phyloP scores from a whole-genome alignment of 169 alveolate species.

The Cryptosporidium sp. region DNA sequence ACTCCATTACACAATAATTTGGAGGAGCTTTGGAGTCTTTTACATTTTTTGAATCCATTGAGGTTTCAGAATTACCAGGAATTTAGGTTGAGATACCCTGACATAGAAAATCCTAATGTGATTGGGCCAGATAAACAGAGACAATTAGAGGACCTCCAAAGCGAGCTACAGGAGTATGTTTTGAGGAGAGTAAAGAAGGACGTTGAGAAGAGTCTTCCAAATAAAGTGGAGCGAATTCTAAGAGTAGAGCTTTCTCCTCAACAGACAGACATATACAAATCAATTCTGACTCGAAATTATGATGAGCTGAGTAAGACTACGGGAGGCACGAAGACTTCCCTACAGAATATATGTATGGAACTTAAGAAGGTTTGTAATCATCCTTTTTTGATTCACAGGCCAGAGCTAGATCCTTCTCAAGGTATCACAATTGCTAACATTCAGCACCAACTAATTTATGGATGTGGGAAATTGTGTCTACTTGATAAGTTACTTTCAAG shows the following conservation, averaged over 20 bases:
- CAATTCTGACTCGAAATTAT: slow-evolving; percentile 88
- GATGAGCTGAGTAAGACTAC: slow-evolving; percentile 89
- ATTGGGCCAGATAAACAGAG: slow-evolving; percentile 89
- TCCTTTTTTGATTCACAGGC: slow-evolving; percentile 96
- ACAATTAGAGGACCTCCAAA: slow-evolving; percentile 88
- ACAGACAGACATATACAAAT: slow-evolving; percentile 88
- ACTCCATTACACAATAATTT: slow-evolving; percentile 95
- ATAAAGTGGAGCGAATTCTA: slow-evolving; percentile 90
- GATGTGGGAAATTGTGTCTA: slow-evolving; percentile 95
- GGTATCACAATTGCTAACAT: slow-evolving; percentile 45
- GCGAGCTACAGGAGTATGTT: slow-evolving; percentile 88
- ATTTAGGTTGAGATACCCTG: slow-evolving; percentile 86
- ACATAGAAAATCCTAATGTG: slow-evolving; percentile 88
- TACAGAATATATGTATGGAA: slow-evolving; percentile 94
- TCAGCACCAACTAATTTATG: slow-evolving; percentile 87
- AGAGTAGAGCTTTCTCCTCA: slow-evolving; percentile 91
- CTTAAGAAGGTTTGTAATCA: slow-evolving; percentile 97
- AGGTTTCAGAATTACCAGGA: slow-evolving; percentile 81
- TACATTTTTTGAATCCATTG: slow-evolving; percentile 94
- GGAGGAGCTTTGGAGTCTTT: slow-evolving; percentile 95
- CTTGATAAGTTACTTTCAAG: slow-evolving; percentile 93
- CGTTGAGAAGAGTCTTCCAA: slow-evolving; percentile 91
- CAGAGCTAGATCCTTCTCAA: slow-evolving; percentile 82
- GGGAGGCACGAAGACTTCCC: slow-evolving; percentile 89
- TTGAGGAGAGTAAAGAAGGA: slow-evolving; percentile 90